phyloP scores from a whole-genome alignment of 768 basidiomycete species.

The Termitomyces titanicus region DNA sequence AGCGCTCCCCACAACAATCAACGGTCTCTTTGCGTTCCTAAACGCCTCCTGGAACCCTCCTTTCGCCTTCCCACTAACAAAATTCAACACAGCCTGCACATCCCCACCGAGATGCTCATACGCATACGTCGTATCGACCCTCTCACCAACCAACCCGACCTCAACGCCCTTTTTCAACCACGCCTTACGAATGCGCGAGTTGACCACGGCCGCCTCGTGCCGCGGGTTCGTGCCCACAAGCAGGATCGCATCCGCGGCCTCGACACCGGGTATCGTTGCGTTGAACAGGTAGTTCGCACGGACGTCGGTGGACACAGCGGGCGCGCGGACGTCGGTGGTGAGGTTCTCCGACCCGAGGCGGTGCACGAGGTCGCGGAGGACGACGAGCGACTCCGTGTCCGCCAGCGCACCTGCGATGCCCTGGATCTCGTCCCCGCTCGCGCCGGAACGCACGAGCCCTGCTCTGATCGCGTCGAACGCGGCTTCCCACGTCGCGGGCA shows the following conservation, averaged over 20 bases:
- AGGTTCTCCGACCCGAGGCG: slow-evolving; percentile 94
- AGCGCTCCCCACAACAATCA: slow-evolving; percentile 91
- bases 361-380: slow-evolving; percentile 91
- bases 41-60: slow-evolving; percentile 35
- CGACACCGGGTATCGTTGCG: slow-evolving; percentile 84
- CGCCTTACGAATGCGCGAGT: slow-evolving; percentile 93
- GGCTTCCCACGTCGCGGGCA: slow-evolving; percentile 87
- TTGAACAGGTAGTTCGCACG: slow-evolving; percentile 98
- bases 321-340: slow-evolving; percentile 53
- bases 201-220: slow-evolving; percentile 95
- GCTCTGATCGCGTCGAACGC: slow-evolving; percentile 74
- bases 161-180: slow-evolving; percentile 89
- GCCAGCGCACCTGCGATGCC: slow-evolving; percentile 91
- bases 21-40: slow-evolving; percentile 80
- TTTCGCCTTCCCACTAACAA: slow-evolving; percentile 67
- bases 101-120: slow-evolving; percentile 87
- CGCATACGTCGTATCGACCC: slow-evolving; percentile 87
- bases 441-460: slow-evolving; percentile 79
- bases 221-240: slow-evolving; percentile 96
- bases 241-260: slow-evolving; percentile 88
- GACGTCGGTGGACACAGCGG: slow-evolving; percentile 80
- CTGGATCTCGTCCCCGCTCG: slow-evolving; percentile 89
- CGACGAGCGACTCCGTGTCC: slow-evolving; percentile 91
- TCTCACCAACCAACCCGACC: slow-evolving; percentile 86
- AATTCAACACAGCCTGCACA: slow-evolving; percentile 70